Evolutionary conservation across 1,284 basidiomycete genomes (phyloP).

Genomic region (Cryptococcus floricola): DNA sequence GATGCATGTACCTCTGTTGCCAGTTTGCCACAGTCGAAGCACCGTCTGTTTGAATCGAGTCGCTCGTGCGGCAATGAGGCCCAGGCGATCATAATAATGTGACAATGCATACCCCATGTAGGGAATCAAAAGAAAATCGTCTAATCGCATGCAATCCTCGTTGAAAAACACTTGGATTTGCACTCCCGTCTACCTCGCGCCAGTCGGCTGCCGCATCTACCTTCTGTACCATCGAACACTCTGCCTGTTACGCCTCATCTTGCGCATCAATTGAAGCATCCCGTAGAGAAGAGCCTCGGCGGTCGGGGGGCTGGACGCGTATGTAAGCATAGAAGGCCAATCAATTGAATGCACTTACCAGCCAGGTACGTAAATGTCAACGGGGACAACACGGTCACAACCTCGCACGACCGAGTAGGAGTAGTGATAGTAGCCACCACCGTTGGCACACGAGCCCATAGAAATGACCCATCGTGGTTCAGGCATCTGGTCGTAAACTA

Average conservation of each 20-base stretch:
- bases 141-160: no score
- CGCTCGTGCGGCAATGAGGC: no score
- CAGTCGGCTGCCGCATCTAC: slow-evolving; percentile 17
- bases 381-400: slow-evolving; percentile 98
- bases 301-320: slow-evolving; percentile 53
- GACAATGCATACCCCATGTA: no score
- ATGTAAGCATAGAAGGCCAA: not conserved
- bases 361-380: slow-evolving; percentile 95
- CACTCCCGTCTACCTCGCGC: no score
- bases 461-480: slow-evolving; percentile 97
- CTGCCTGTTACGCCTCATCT: slow-evolving; percentile 89
- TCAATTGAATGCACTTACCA: slow-evolving; percentile 62
- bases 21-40: no score
- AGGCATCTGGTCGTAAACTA: slow-evolving; percentile 93
- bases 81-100: no score
- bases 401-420: slow-evolving; percentile 98
- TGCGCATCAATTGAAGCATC: slow-evolving; percentile 93
- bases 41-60: no score
- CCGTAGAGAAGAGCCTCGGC: slow-evolving; percentile 93
- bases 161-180: no score
- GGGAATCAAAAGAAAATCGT: no score
- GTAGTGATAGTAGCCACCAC: slow-evolving; percentile 95
- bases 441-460: slow-evolving; percentile 99
- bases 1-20: no score
- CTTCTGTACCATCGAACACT: slow-evolving; percentile 76